Evolutionary conservation across 2,329 filamentous ascomycete genomes (phyloP).

Genomic region (Clonostachys rosea): DNA sequence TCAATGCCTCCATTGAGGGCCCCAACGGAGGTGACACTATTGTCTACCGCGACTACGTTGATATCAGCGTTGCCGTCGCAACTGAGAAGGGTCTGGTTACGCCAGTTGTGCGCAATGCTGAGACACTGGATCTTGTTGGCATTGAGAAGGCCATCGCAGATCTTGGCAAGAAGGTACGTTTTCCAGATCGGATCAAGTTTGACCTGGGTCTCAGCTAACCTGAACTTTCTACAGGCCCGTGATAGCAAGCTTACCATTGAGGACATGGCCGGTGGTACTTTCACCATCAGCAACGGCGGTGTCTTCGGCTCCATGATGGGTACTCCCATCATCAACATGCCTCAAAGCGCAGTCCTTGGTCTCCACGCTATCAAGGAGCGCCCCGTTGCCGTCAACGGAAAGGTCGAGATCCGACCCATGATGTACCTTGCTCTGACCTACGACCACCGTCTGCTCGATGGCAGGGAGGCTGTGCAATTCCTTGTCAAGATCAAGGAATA

Average conservation of each 20-base stretch:
- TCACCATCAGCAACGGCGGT: slow-evolving; percentile 95
- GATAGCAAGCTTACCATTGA: slow-evolving; percentile 97
- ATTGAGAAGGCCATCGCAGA: slow-evolving; percentile 85
- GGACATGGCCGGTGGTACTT: slow-evolving; percentile 97
- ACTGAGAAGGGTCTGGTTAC: slow-evolving; percentile 97
- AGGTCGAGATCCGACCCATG: slow-evolving; percentile 96
- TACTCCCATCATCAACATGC: slow-evolving; percentile 96
- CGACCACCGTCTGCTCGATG: slow-evolving; percentile 92
- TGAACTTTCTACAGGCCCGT: slow-evolving; percentile 58
- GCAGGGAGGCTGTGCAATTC: slow-evolving; percentile 93
- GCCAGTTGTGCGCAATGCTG: slow-evolving; percentile 90
- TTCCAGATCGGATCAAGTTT: background rate
- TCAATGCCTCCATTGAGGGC: slow-evolving; percentile 96
- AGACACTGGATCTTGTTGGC: slow-evolving; percentile 78
- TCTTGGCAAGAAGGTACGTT: slow-evolving; percentile 82
- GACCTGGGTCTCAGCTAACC: background rate
- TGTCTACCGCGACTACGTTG: slow-evolving; percentile 96
- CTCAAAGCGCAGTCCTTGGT: slow-evolving; percentile 86
- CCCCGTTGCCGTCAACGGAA: slow-evolving; percentile 84
- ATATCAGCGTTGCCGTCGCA: slow-evolving; percentile 94
- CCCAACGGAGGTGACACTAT: slow-evolving; percentile 94
- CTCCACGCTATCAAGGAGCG: slow-evolving; percentile 97
- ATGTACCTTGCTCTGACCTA: slow-evolving; percentile 99
- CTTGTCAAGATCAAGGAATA: slow-evolving; percentile 96
- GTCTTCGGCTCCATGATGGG: slow-evolving; percentile 98